Evolutionary conservation across 495 filamentous ascomycete genomes (phyloP), one percentile per base, ranked within the genome.

Genomic region (Aspergillus incahuasiensis): DNA sequence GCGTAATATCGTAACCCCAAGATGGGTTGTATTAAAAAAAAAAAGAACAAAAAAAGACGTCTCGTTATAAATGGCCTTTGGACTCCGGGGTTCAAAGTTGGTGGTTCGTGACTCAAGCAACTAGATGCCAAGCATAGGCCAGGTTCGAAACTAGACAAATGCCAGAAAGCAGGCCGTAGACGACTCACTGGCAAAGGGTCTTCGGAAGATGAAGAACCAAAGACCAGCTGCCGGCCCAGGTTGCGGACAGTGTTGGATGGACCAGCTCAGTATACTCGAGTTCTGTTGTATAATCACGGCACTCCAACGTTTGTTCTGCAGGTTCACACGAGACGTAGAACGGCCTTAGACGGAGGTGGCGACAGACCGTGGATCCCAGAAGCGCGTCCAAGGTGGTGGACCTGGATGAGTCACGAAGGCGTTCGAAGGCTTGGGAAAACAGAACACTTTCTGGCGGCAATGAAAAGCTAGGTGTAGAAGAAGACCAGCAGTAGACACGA

Each of bases 1-100:
- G 73, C 77, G 77, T 80, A 70, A 74, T 68, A 72, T 79, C 77
- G 77, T 79, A 64, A 76, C 47, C 28, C 28, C 24, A 34, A 56
- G 60, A 53, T 63, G 60, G 63, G 60, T 66, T 63, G 57, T 67
- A 69, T n/a, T 65, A 67, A 55, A 62, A 55, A 6, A 63, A 47
- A 62, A 51, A 3, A 62, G 35, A 63, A 63, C 63, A 48, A 64
- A 3, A 49, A 62, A 63, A 64, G 45, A 65, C 62, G 58, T 55
- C 52, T 61, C 62, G 62, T 61, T 38, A 67, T 59, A 60, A 58
- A 30, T 42, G 68, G 58, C 71, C 67, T 71, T 63, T 70, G 65
- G 74, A 76, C 71, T 69, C 71, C 71, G 62, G n/a, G 73, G 73
- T 65, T 68, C 66, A 72, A 69, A 65, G 71, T 62, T 45, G 52